A percentile compares a stretch with the other conserved stretches of the same genome.
Evolutionary conservation across 225 moss, liverwort and hornwort species (phyloP).

Genomic region (Antitrichia curtipendula): DNA sequence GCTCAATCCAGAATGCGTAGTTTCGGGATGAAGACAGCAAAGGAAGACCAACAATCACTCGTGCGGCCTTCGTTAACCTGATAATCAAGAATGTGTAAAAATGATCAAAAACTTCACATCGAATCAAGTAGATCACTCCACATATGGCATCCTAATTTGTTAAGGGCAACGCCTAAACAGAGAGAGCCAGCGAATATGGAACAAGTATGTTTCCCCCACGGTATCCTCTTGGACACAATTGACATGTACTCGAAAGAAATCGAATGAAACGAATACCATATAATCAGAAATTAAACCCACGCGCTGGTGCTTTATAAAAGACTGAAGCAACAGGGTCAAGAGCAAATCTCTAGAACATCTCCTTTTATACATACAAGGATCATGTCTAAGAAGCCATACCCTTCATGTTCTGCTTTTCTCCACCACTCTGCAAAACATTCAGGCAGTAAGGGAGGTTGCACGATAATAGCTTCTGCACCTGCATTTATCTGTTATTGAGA

Average conservation of each 20-base stretch:
- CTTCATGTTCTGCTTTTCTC: slow-evolving; percentile 30
- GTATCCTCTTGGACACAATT: neutral
- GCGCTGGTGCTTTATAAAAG: neutral
- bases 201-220: neutral
- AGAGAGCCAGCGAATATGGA: neutral
- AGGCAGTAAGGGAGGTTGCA: slow-evolving; percentile 60
- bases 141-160: neutral
- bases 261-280: neutral
- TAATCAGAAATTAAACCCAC: neutral
- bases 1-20: slow-evolving; percentile 51
- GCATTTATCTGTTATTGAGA: slow-evolving; percentile 24
- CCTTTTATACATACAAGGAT: neutral
- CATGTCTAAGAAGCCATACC: slow-evolving; percentile 5
- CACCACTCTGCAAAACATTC: slow-evolving; percentile 59
- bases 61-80: slow-evolving; percentile 40
- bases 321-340: neutral
- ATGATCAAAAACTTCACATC: neutral
- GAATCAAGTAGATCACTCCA: neutral
- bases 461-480: slow-evolving; percentile 59
- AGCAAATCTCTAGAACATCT: neutral
- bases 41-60: slow-evolving; percentile 64
- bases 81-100: neutral
- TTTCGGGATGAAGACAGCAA: slow-evolving; percentile 50
- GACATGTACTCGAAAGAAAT: neutral
- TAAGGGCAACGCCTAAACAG: neutral